These are phyloP conservation scores for Thermomyces lanuginosus DNA, from an alignment of 2,329 filamentous ascomycete genomes.

Conservation along the genomic window DNA sequence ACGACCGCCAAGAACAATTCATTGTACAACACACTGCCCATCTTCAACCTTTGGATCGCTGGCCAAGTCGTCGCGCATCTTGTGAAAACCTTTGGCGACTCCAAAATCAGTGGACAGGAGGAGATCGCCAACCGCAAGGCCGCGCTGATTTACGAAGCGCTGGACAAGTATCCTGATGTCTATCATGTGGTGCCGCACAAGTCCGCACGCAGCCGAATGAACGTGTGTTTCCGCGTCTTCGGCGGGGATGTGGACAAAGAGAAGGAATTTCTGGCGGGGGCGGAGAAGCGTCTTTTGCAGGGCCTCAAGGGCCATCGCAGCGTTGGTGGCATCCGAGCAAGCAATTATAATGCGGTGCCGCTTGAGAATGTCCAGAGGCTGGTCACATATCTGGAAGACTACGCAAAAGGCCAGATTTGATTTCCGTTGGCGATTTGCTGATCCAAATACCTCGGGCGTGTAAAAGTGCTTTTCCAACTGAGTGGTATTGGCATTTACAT, in stretches of 20 bases:
- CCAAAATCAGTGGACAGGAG: constrained; percentile 62
- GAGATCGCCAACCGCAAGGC: constrained; percentile 60
- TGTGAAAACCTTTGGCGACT: constrained; percentile 44
- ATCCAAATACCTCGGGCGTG: too few relatives aligned
- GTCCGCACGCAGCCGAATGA: constrained; percentile 69
- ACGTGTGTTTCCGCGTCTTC: constrained; percentile 77
- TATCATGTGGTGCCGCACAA: constrained; percentile 68
- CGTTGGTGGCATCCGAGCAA: constrained; percentile 70
- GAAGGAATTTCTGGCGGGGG: constrained; percentile 61
- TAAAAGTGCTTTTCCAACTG: neutral
- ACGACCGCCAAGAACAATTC: constrained; percentile 84
- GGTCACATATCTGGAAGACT: constrained; percentile 35
- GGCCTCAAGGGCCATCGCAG: constrained; percentile 80
- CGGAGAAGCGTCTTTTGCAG: constrained; percentile 49
- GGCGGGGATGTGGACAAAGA: constrained; percentile 53
- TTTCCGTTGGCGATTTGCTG: too few relatives aligned
- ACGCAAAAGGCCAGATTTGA: too few relatives aligned
- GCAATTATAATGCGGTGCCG: constrained; percentile 77
- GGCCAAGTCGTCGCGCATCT: constrained; percentile 75
- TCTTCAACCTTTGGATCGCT: constrained; percentile 53
- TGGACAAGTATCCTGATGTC: constrained; percentile 57
- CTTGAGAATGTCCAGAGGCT: constrained; percentile 29
- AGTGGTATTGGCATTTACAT: neutral
- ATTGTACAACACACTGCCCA: constrained; percentile 87
- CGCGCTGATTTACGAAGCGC: constrained; percentile 52